Percentiles rank a stretch among this genome's conserved stretches.
phyloP scores from a whole-genome alignment of 768 basidiomycete genomes.

The Ramaria sp. region DNA sequence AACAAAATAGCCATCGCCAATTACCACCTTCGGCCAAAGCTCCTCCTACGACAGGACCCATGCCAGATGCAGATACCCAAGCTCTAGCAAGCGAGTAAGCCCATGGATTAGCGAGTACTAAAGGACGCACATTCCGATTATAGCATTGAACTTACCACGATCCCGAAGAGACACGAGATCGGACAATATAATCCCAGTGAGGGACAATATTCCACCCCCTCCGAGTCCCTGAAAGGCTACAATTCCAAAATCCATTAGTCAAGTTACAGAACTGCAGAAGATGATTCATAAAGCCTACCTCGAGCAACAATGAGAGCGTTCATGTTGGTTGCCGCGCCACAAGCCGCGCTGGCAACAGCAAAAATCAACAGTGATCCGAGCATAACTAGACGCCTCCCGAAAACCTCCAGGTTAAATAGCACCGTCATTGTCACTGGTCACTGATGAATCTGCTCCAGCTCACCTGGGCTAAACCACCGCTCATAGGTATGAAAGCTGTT shows the following conservation, averaged over 20 bases:
- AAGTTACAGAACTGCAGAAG: slow-evolving; percentile 33
- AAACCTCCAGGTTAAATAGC: slow-evolving; percentile 8
- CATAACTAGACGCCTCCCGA: slow-evolving; percentile 14
- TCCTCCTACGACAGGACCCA: slow-evolving; percentile 18
- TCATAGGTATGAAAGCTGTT: no score
- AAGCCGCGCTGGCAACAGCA: slow-evolving; percentile 23
- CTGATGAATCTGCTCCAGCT: no score
- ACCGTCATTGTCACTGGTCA: no score
- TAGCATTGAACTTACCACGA: slow-evolving; percentile 28
- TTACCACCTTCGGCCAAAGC: slow-evolving; percentile 17
- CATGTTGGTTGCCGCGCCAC: slow-evolving; percentile 23
- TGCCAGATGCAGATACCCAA: background rate
- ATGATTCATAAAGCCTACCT: no score
- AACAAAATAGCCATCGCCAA: slow-evolving; percentile 36
- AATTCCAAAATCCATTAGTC: no score
- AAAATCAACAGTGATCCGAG: no score
- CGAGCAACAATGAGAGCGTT: no score
- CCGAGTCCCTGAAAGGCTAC: no score
- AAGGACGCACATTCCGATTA: slow-evolving; percentile 23
- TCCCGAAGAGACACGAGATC: no score
- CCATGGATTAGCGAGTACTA: background rate
- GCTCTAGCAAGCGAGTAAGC: background rate
- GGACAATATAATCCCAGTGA: no score
- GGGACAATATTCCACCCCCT: no score
- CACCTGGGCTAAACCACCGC: background rate